These are phyloP conservation scores for Apophysomyces ossiformis DNA, from an alignment of 371 early-diverging fungal genomes.

Conservation along the genomic window DNA sequence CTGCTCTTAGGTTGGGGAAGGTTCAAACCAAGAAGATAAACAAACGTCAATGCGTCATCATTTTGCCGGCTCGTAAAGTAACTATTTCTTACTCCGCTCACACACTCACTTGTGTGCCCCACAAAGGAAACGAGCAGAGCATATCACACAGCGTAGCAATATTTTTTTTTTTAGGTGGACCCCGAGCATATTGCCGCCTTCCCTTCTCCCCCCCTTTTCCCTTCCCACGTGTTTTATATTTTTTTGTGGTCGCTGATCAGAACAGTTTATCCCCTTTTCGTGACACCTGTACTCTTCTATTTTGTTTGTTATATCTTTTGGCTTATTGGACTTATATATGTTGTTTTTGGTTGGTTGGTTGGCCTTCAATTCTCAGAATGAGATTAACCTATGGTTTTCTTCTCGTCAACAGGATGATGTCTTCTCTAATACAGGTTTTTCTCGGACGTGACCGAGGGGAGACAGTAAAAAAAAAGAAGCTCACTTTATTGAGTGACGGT, in stretches of 20 bases:
- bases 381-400: not conserved
- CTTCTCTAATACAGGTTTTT: not conserved
- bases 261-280: constrained; percentile 5
- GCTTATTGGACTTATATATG: not conserved
- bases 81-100: not conserved
- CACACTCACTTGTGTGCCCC: not conserved
- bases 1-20: not conserved
- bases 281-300: not conserved
- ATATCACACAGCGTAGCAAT: not conserved
- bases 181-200: not conserved
- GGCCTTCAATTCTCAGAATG: not conserved
- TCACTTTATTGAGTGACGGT: too few relatives aligned
- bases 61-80: not conserved
- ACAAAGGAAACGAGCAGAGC: not conserved
- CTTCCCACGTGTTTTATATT: constrained; percentile 3
- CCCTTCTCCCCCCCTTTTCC: not conserved
- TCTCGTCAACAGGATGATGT: not conserved
- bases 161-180: not conserved
- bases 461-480: not conserved
- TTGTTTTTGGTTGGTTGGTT: not conserved
- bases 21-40: not conserved
- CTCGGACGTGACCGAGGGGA: not conserved
- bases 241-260: constrained; percentile 2
- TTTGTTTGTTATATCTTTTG: not conserved
- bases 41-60: constrained; percentile 7